Conservation (phyloP, 2,329 filamentous ascomycete species). For the Mollisia scopiformis region DNA sequence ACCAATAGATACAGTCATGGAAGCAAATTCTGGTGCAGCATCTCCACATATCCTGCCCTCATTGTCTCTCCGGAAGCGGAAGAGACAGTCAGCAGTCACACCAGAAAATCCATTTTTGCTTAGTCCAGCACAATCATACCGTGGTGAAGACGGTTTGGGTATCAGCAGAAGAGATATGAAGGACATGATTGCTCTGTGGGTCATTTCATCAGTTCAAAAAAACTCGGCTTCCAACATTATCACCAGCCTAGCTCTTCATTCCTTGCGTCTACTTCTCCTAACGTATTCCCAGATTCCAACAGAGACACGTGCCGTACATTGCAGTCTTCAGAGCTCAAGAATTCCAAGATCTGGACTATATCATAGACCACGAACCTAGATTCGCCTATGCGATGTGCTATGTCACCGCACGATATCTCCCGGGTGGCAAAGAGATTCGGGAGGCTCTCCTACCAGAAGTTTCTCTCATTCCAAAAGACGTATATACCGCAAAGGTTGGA, state of each 20-base stretch:
- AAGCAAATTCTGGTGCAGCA: background rate
- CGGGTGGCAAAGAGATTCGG: conserved; percentile 13
- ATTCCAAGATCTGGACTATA: conserved; percentile 5
- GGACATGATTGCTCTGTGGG: conserved; percentile 16
- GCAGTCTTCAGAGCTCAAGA: conserved; percentile 3
- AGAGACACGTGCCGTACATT: conserved; percentile 10
- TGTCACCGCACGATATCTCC: conserved; percentile 16
- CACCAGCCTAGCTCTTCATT: background rate
- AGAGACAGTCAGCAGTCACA: background rate
- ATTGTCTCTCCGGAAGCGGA: conserved; percentile 3
- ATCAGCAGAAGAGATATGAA: conserved; percentile 10
- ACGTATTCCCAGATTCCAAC: conserved; percentile 4
- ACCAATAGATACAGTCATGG: conserved; percentile 12
- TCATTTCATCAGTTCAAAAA: too few species aligned
- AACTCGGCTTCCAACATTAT: too few species aligned
- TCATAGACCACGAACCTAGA: conserved; percentile 12
- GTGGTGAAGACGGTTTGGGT: background rate
- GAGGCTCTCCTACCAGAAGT: conserved; percentile 12
- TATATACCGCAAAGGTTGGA: conserved; percentile 2
- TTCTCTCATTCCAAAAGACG: conserved; percentile 1
- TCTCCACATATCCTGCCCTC: background rate
- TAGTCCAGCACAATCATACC: conserved; percentile 3
- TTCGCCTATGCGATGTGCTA: conserved; percentile 18
- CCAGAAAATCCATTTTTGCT: background rate
- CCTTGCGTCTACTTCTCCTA: background rate